phyloP scores from a whole-genome alignment of 2,329 filamentous ascomycete species.

The Paraphaeosphaeria minitans region DNA sequence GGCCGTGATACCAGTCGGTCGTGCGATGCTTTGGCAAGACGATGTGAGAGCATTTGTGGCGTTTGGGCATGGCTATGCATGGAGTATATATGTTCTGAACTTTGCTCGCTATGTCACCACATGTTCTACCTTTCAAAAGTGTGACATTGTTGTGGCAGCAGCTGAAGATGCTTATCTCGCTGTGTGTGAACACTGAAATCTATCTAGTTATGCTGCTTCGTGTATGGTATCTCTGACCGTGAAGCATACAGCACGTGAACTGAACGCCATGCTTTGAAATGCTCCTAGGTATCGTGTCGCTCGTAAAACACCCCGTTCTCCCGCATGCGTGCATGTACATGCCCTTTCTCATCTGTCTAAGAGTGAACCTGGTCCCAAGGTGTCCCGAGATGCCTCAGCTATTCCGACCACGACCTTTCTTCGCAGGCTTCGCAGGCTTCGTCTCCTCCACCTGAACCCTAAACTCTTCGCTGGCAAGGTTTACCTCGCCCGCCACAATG shows the following conservation, averaged over 20 bases:
- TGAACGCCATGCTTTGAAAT: neutral
- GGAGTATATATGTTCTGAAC: slow-evolving; percentile 4
- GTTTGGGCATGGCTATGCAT: slow-evolving; percentile 9
- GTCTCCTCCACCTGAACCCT: slow-evolving; percentile 8
- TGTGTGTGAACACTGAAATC: neutral
- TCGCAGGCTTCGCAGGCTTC: slow-evolving; percentile 13
- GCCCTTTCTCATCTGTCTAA: neutral
- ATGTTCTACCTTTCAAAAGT: neutral
- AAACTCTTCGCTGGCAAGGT: slow-evolving; percentile 49
- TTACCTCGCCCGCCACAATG: slow-evolving; percentile 50
- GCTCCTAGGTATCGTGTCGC: neutral
- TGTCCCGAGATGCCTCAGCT: neutral
- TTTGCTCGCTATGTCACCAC: neutral
- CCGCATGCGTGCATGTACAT: too few relatives aligned
- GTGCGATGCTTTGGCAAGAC: neutral
- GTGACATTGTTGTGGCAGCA: neutral
- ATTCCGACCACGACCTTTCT: slow-evolving; percentile 15
- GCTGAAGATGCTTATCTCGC: neutral
- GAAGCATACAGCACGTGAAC: neutral
- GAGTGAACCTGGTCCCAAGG: neutral
- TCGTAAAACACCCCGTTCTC: neutral
- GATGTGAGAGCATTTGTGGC: slow-evolving; percentile 11
- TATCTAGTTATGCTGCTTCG: neutral
- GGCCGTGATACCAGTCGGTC: neutral
- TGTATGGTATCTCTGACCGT: neutral